phyloP scores from a whole-genome alignment of 2,329 filamentous ascomycete genomes.

The Penicillium sp. region DNA sequence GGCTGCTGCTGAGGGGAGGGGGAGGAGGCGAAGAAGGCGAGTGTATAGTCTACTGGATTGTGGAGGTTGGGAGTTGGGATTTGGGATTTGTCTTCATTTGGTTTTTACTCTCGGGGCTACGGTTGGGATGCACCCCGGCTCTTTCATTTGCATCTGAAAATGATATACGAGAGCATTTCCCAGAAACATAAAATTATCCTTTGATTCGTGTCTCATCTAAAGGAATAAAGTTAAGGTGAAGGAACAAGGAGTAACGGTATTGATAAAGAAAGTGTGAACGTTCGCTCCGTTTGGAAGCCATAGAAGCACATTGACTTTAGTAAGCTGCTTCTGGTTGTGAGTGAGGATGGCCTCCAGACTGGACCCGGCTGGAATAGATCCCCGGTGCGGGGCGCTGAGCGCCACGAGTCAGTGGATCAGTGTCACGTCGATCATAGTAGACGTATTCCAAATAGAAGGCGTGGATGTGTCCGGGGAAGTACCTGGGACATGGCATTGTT shows the following conservation, averaged over 20 bases:
- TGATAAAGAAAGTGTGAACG: background rate
- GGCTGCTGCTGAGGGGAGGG: constrained; percentile 16
- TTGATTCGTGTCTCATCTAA: background rate
- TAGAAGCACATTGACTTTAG: too few species aligned
- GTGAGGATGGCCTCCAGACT: constrained; percentile 32
- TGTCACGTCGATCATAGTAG: constrained; percentile 65
- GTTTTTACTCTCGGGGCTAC: background rate
- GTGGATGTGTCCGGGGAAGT: constrained; percentile 72
- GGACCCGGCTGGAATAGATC: constrained; percentile 42
- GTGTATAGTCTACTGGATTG: background rate
- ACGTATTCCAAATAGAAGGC: constrained; percentile 80
- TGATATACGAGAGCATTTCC: background rate
- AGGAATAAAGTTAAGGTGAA: background rate
- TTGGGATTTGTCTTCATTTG: background rate
- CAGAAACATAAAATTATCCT: background rate
- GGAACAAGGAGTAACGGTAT: background rate
- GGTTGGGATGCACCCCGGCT: background rate
- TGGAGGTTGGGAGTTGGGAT: background rate
- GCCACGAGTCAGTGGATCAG: constrained; percentile 22
- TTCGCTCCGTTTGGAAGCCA: background rate
- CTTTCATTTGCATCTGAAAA: background rate
- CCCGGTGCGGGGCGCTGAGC: constrained; percentile 31
- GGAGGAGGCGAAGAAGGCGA: constrained; percentile 13
- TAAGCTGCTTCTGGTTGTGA: too few species aligned
- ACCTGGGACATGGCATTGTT: constrained; percentile 43